These are phyloP conservation scores for Microcyclospora pomicola DNA, from an alignment of 2,329 filamentous ascomycete species.

Conservation along the genomic window DNA sequence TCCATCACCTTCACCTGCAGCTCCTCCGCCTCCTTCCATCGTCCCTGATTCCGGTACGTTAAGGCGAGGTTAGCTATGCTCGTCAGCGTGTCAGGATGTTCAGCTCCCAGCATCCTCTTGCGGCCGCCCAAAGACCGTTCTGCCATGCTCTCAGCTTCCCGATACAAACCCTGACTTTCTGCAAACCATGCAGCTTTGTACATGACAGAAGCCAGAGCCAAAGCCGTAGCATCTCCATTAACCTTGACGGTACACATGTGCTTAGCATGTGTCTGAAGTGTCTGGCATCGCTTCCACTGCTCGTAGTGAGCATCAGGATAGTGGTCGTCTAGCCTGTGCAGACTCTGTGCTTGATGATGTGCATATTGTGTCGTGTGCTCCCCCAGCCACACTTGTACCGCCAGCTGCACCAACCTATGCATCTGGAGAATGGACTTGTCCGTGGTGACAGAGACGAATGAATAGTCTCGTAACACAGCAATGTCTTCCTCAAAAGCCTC, in stretches of 20 bases:
- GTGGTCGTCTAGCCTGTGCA: conserved; percentile 18
- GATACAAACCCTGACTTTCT: too few relatives aligned
- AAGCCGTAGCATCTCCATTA: too few relatives aligned
- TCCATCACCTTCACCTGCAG: conserved; percentile 1
- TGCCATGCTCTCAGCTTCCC: too few relatives aligned
- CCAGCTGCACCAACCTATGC: conserved; percentile 26
- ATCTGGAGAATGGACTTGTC: conserved; percentile 1
- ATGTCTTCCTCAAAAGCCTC: conserved; percentile 7
- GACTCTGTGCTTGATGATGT: not conserved
- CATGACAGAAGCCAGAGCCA: not conserved
- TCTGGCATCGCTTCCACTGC: too few relatives aligned
- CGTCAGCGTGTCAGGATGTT: too few relatives aligned
- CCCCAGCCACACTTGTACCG: conserved; percentile 24
- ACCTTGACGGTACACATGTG: too few relatives aligned
- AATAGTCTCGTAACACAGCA: conserved; percentile 3
- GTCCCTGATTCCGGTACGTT: too few relatives aligned
- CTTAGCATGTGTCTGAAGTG: too few relatives aligned
- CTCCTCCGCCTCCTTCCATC: conserved; percentile 3
- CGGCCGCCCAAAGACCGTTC: too few relatives aligned
- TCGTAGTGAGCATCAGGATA: too few relatives aligned
- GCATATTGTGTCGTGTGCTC: conserved; percentile 5
- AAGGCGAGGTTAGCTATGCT: too few relatives aligned
- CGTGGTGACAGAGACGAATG: conserved; percentile 3
- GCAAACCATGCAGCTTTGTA: not conserved
- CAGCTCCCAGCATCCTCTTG: too few relatives aligned